These are phyloP conservation scores for Microbotryum silenes-acaulis DNA, from an alignment of 1,284 basidiomycete genomes.

Conservation along the genomic window DNA sequence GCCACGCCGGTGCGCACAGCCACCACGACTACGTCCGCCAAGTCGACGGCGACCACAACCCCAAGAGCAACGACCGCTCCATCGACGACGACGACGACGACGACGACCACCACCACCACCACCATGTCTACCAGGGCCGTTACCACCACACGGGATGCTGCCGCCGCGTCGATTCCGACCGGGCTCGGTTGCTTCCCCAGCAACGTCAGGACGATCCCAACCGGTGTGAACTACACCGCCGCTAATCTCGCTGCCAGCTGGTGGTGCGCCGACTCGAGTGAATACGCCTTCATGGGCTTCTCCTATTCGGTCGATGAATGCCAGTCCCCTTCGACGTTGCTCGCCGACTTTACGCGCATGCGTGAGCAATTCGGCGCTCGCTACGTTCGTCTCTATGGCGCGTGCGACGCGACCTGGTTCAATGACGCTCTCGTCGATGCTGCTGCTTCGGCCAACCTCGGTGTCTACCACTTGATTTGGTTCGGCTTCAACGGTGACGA, in stretches of 20 bases:
- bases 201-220: background rate
- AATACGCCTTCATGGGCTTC: conserved; percentile 21
- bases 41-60: background rate
- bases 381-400: conserved; percentile 63
- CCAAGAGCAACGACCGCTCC: background rate
- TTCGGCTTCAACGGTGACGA: conserved; percentile 49
- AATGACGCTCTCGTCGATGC: conserved; percentile 58
- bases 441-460: conserved; percentile 59
- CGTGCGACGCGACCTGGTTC: conserved; percentile 49
- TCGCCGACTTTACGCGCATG: conserved; percentile 57
- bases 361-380: conserved; percentile 54
- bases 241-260: background rate
- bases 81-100: background rate
- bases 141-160: background rate
- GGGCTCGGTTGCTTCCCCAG: background rate
- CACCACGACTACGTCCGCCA: too few relatives aligned
- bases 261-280: conserved; percentile 13
- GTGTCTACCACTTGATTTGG: conserved; percentile 67
- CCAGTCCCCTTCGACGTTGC: conserved; percentile 37
- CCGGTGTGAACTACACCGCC: background rate
- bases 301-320: conserved; percentile 11
- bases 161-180: background rate
- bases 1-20: too few relatives aligned
- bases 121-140: background rate
- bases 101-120: background rate